A percentile compares a stretch with the other conserved stretches of the same genome.
These are phyloP conservation scores for Phytopythium vexans DNA, from an alignment of 352 stramenopile species.

Conservation along the genomic window DNA sequence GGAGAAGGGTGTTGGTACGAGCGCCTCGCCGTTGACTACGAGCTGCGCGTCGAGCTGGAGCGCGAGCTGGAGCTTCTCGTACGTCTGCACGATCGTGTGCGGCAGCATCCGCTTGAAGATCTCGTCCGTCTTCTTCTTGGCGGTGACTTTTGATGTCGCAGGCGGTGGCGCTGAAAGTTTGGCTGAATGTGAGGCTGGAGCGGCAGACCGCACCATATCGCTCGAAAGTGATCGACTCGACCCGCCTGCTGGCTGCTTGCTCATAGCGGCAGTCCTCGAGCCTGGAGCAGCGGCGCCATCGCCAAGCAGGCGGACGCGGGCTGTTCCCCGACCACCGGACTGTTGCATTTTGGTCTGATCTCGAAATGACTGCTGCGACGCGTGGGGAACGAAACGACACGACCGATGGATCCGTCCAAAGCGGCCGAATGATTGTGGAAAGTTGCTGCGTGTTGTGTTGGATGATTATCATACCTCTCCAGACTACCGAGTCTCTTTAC, in stretches of 20 bases:
- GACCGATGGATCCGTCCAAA: background rate
- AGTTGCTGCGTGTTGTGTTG: background rate
- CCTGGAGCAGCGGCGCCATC: background rate
- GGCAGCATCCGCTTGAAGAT: slow-evolving; percentile 49
- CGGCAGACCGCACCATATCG: too few species aligned
- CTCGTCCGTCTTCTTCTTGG: slow-evolving; percentile 40
- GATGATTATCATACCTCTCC: too few species aligned
- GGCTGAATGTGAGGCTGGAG: too few species aligned
- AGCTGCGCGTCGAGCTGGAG: slow-evolving; percentile 29
- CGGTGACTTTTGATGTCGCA: background rate
- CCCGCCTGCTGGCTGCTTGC: slow-evolving; percentile 1
- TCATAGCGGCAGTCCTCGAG: background rate
- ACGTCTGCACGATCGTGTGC: slow-evolving; percentile 51
- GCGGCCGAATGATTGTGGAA: background rate
- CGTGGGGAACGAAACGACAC: too few species aligned
- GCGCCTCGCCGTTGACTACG: slow-evolving; percentile 34
- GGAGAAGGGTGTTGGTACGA: slow-evolving; percentile 2
- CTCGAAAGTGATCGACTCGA: background rate
- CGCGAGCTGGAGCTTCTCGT: slow-evolving; percentile 32
- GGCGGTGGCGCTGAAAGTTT: too few species aligned
- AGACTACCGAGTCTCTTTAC: background rate
- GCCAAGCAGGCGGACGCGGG: slow-evolving; percentile 6
- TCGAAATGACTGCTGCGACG: too few species aligned
- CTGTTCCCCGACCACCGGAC: too few species aligned
- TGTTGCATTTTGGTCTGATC: too few species aligned